Percentiles rank a stretch among this genome's conserved stretches.
phyloP scores from a whole-genome alignment of 2,329 filamentous ascomycete genomes.

The Dothistroma septosporum region DNA sequence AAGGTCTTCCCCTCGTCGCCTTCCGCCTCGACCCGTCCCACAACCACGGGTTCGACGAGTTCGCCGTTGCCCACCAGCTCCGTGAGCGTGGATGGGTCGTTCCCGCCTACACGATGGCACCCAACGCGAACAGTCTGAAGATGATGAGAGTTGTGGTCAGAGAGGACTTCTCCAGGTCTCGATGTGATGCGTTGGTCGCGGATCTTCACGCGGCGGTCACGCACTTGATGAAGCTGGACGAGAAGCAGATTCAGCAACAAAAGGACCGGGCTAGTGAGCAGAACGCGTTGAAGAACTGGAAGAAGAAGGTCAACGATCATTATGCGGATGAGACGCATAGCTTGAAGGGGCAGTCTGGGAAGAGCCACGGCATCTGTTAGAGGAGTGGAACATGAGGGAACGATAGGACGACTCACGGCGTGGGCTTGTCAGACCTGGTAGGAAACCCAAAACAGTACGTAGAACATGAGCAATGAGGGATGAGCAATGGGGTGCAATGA shows the following conservation, averaged over 20 bases:
- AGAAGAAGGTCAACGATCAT: slow-evolving; percentile 38
- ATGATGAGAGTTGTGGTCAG: slow-evolving; percentile 89
- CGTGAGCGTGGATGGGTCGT: slow-evolving; percentile 88
- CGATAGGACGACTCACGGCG: not conserved
- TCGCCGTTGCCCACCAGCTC: slow-evolving; percentile 69
- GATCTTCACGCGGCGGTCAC: slow-evolving; percentile 76
- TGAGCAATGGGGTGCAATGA: no score
- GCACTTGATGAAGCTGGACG: slow-evolving; percentile 69
- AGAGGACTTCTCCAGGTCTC: slow-evolving; percentile 80
- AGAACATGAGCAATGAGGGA: not conserved
- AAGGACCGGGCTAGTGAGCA: slow-evolving; percentile 45
- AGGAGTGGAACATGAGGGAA: not conserved
- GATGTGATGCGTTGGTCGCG: slow-evolving; percentile 71
- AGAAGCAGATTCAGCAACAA: slow-evolving; percentile 64
- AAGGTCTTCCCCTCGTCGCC: slow-evolving; percentile 82
- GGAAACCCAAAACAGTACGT: not conserved
- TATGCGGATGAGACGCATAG: slow-evolving; percentile 76
- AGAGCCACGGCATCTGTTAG: slow-evolving; percentile 84
- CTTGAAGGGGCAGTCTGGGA: slow-evolving; percentile 82
- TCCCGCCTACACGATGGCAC: slow-evolving; percentile 95
- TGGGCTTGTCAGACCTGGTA: not conserved
- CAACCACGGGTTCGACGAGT: slow-evolving; percentile 54
- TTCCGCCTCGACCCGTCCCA: slow-evolving; percentile 66
- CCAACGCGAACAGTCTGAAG: slow-evolving; percentile 76
- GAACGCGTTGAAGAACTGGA: slow-evolving; percentile 19